phyloP scores from a whole-genome alignment of 2,329 filamentous ascomycete genomes.

The Dryadomyces quercivorus region DNA sequence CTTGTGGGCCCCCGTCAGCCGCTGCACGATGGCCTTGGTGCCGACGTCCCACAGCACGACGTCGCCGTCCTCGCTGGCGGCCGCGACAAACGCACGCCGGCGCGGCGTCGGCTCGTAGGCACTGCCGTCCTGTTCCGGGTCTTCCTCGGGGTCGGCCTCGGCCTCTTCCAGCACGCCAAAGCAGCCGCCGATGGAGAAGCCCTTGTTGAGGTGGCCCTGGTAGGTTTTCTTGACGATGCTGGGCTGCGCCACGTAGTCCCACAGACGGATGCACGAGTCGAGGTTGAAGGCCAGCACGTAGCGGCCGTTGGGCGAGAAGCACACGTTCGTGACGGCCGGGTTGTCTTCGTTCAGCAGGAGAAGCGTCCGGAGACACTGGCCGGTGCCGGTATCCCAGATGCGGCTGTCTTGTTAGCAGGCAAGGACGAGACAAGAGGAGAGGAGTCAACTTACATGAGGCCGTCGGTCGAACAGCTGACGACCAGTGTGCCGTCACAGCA shows the following conservation, averaged over 20 bases:
- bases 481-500: constrained; percentile 85
- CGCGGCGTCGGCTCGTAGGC: not conserved
- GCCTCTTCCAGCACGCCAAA: constrained; percentile 48
- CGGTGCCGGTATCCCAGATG: constrained; percentile 91
- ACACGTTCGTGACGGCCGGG: constrained; percentile 75
- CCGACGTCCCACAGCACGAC: constrained; percentile 85
- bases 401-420: constrained; percentile 35
- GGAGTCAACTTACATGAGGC: constrained; percentile 56
- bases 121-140: constrained; percentile 11
- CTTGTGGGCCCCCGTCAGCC: constrained; percentile 37
- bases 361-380: constrained; percentile 86
- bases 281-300: constrained; percentile 87
- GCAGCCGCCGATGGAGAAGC: constrained; percentile 72
- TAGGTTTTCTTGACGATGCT: constrained; percentile 85
- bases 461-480: constrained; percentile 83
- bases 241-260: constrained; percentile 80
- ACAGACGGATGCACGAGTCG: constrained; percentile 79
- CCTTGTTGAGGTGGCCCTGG: constrained; percentile 76
- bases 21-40: constrained; percentile 71
- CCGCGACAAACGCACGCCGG: constrained; percentile 49
- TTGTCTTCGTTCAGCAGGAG: constrained; percentile 97
- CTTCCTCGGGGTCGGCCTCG: constrained; percentile 7
- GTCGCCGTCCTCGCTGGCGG: constrained; percentile 77
- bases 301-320: constrained; percentile 88
- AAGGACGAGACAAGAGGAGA: not conserved